Evolutionary conservation across 2,329 filamentous ascomycete species (phyloP), one percentile per base, ranked within the genome.

Genomic region (Ustulina deusta): DNA sequence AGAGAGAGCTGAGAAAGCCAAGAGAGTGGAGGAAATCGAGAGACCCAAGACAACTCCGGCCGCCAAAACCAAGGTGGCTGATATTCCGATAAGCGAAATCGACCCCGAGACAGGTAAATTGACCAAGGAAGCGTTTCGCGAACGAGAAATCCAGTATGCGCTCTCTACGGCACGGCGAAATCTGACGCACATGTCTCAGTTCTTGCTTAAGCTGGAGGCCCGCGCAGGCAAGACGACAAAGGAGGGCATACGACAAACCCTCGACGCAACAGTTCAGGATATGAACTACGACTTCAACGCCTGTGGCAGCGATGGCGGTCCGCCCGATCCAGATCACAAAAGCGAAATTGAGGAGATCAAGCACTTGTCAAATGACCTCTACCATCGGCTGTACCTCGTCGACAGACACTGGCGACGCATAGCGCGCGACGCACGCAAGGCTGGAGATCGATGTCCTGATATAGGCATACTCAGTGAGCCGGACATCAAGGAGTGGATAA

Each of bases 201-300:
- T 74, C 55, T 32, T 77, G n/a, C 69, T 78, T 1, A 78, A 78
- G 58, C 62, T 77, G 15, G 74, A 78, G 58, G 74, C 70, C 10
- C 73, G 75, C 17, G 66, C 74, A 9, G 70, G 72, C 7, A 74
- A 74, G 29, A 63, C 72, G 5, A 73, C 73, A 11, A 77, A 77
- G 9, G 73, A 77, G 38, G 73, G 72, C 0, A 75, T 78, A 25
- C 68, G 75, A 17, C 71, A 72, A 25, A 76, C 76, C 1, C 71
- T 77, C 2, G 76, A 77, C 58, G 73, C 74, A 0, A 77, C 74
- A 5, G 70, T 74, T 1, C 46, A 49, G 1, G 69, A 74, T 22
- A 62, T 38, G 25, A 55, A 64, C 6, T 65, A 71, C 51, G 56
- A 66, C 27, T 66, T 65, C 22, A 40, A 58, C 7, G 32, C 49